Evolutionary conservation across 305 asterid genomes (phyloP).

Genomic region (Fraxinus albicans): DNA sequence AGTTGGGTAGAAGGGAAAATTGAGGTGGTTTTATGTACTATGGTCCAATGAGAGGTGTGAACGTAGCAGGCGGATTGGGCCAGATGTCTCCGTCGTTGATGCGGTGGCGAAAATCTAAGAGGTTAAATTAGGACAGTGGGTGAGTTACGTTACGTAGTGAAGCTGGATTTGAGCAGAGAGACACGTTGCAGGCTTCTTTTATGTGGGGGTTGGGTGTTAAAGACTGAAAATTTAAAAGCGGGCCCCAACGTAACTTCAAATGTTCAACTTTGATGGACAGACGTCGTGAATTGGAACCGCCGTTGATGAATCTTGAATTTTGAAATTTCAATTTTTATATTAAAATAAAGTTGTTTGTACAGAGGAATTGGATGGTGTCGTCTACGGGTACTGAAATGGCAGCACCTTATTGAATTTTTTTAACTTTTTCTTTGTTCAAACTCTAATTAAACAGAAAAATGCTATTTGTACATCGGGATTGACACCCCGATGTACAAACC

Average conservation of each 20-base stretch:
- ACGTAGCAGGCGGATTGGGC: conserved; percentile 20
- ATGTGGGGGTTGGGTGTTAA: neutral
- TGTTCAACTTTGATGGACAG: neutral
- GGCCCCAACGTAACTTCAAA: neutral
- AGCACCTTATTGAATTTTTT: no score
- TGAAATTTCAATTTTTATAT: no score
- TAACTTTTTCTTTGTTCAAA: no score
- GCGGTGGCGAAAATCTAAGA: neutral
- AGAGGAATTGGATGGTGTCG: no score
- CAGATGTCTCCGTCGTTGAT: conserved; percentile 7
- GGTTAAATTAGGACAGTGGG: neutral
- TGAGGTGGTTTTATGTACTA: neutral
- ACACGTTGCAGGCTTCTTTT: conserved; percentile 34
- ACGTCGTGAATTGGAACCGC: neutral
- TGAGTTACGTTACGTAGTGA: neutral
- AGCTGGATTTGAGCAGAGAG: neutral
- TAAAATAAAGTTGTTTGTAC: no score
- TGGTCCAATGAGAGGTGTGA: conserved; percentile 9
- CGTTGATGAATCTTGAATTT: no score
- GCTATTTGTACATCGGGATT: no score
- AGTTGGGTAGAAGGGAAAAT: neutral
- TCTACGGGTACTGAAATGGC: no score
- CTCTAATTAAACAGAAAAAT: no score
- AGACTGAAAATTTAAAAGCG: neutral
- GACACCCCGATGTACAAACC: no score